These are phyloP conservation scores for Aspergillus terreus DNA, from an alignment of 2,329 filamentous ascomycete genomes.

Conservation along the genomic window DNA sequence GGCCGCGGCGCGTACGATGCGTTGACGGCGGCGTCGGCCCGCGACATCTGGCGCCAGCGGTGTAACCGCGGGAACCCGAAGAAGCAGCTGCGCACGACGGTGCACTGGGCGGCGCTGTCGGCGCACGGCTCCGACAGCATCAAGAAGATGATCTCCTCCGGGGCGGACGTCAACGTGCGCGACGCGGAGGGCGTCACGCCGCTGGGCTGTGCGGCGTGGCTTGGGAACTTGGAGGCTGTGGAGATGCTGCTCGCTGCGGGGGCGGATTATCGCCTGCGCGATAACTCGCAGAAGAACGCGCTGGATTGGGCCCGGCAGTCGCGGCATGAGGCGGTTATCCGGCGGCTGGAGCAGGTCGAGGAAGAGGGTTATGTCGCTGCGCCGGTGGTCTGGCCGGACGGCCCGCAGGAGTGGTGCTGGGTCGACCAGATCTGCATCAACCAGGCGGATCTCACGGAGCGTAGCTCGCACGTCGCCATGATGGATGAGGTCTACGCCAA, in stretches of 20 bases:
- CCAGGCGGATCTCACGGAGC: slow-evolving; percentile 1
- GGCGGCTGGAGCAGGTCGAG: neutral
- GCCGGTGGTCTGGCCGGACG: neutral
- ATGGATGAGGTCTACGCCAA: slow-evolving; percentile 5
- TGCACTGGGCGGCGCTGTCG: slow-evolving; percentile 1
- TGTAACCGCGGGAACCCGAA: slow-evolving; percentile 1
- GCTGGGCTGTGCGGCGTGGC: neutral
- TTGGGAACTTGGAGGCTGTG: neutral
- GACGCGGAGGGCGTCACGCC: slow-evolving; percentile 1
- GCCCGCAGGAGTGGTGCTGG: slow-evolving; percentile 6
- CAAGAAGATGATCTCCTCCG: neutral
- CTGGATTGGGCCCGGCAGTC: neutral
- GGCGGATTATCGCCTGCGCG: neutral
- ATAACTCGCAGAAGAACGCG: neutral
- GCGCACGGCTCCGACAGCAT: neutral
- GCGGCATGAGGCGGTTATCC: neutral
- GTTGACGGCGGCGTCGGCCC: neutral
- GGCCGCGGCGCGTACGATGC: slow-evolving; percentile 1
- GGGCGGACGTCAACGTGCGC: neutral
- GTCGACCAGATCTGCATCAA: slow-evolving; percentile 7
- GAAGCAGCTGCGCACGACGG: neutral
- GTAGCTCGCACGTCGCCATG: slow-evolving; percentile 1
- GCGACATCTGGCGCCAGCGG: neutral
- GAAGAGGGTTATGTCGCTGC: neutral
- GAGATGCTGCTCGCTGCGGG: slow-evolving; percentile 1